Percentiles rank a stretch among this genome's conserved stretches.
Conservation (phyloP, 1,139 yeast genomes). For the Pichia sp. region DNA sequence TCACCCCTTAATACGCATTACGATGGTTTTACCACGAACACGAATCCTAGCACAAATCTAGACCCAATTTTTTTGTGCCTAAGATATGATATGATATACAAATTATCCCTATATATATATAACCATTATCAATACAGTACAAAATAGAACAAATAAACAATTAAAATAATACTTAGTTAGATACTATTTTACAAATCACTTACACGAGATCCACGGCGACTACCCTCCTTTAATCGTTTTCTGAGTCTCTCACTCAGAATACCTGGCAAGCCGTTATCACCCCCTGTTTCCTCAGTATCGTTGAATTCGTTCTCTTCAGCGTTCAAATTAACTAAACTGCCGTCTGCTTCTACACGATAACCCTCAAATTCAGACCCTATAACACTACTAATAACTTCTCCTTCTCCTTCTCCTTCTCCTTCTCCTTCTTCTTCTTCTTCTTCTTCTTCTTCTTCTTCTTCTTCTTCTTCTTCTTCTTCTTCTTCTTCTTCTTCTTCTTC, state of each 20-base stretch:
- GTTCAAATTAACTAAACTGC: conserved; percentile 7
- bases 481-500: background rate
- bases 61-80: too few relatives aligned
- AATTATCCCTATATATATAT: too few relatives aligned
- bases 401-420: background rate
- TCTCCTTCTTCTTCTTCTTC: background rate
- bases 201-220: conserved; percentile 4
- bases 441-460: background rate
- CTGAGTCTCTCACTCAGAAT: conserved; percentile 27
- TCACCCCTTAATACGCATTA: too few relatives aligned
- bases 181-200: background rate
- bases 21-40: too few relatives aligned
- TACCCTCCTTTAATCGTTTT: conserved; percentile 21
- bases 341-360: conserved; percentile 8
- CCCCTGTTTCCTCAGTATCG: background rate
- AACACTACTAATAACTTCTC: background rate
- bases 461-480: background rate
- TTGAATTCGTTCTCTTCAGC: background rate
- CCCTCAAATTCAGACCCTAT: conserved; percentile 8
- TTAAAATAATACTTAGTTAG: too few relatives aligned
- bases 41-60: too few relatives aligned
- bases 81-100: too few relatives aligned
- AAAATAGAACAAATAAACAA: too few relatives aligned
- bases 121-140: too few relatives aligned
- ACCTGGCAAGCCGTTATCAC: conserved; percentile 6